Evolutionary conservation across 2,329 filamentous ascomycete genomes (phyloP).

Genomic region (Cryphonectria nitschkei): DNA sequence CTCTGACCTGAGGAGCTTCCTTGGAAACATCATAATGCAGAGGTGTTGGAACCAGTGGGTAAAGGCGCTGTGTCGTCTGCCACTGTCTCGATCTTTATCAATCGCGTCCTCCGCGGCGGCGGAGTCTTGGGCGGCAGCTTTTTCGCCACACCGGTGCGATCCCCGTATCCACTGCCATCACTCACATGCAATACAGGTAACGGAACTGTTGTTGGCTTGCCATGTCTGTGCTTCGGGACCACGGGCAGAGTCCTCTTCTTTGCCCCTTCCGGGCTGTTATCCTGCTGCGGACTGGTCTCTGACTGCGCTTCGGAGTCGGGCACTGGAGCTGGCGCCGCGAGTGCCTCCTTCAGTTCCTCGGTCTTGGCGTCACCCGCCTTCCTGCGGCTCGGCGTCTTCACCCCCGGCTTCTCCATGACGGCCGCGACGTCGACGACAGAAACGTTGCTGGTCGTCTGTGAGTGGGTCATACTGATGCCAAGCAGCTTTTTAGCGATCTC

Average conservation of each 20-base stretch:
- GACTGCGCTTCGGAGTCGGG: slow-evolving; percentile 29
- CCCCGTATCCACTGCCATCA: background rate
- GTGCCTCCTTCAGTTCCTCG: slow-evolving; percentile 34
- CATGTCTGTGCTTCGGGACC: slow-evolving; percentile 61
- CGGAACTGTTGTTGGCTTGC: slow-evolving; percentile 43
- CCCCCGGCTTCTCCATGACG: slow-evolving; percentile 79
- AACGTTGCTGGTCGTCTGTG: slow-evolving; percentile 70
- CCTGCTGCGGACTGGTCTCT: slow-evolving; percentile 1
- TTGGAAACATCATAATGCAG: background rate
- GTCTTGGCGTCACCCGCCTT: slow-evolving; percentile 36
- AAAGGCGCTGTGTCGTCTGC: slow-evolving; percentile 17
- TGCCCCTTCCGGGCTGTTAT: slow-evolving; percentile 34
- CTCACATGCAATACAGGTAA: slow-evolving; percentile 20
- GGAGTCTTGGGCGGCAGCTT: slow-evolving; percentile 29
- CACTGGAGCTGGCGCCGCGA: slow-evolving; percentile 25
- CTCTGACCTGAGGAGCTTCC: background rate
- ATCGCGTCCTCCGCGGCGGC: slow-evolving; percentile 27
- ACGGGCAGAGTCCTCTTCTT: slow-evolving; percentile 58
- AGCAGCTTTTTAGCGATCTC: slow-evolving; percentile 63
- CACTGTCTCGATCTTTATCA: slow-evolving; percentile 21
- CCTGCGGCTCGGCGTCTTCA: slow-evolving; percentile 76
- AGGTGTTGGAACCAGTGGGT: slow-evolving; percentile 11
- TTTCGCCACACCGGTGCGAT: slow-evolving; percentile 8
- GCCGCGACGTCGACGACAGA: slow-evolving; percentile 79
- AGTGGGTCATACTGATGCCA: slow-evolving; percentile 70